These are phyloP conservation scores for Paraconiothyrium brasiliense DNA, from an alignment of 2,329 filamentous ascomycete species.

Conservation along the genomic window DNA sequence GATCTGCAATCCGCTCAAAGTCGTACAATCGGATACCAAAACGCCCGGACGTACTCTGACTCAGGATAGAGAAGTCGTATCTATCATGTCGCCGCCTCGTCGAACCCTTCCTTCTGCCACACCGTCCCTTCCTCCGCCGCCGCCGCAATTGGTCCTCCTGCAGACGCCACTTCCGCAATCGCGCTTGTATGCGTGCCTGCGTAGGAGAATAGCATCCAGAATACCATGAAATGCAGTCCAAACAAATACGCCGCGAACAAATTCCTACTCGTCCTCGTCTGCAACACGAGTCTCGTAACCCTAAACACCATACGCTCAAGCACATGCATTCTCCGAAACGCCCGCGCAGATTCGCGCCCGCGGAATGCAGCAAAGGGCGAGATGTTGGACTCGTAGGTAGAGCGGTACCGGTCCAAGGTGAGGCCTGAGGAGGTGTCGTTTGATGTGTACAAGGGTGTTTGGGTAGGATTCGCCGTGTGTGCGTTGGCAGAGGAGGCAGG, in stretches of 20 bases:
- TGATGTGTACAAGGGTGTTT: conserved; percentile 71
- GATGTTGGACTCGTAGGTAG: conserved; percentile 93
- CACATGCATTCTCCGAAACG: conserved; percentile 91
- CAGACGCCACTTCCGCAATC: conserved; percentile 37
- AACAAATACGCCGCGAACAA: conserved; percentile 93
- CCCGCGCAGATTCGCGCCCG: conserved; percentile 88
- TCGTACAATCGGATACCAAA: no score
- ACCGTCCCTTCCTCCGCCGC: conserved; percentile 32
- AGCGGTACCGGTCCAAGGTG: conserved; percentile 83
- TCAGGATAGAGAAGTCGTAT: no score
- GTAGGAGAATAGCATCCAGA: conserved; percentile 86
- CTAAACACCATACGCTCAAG: conserved; percentile 92
- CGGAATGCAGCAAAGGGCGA: conserved; percentile 96
- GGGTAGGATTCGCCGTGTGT: conserved; percentile 74
- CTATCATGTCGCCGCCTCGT: conserved; percentile 26
- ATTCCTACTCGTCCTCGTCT: conserved; percentile 89
- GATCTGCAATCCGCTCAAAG: no score
- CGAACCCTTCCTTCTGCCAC: conserved; percentile 51
- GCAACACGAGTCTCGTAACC: conserved; percentile 87
- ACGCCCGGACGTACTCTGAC: no score
- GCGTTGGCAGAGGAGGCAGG: conserved; percentile 62
- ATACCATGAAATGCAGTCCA: conserved; percentile 85
- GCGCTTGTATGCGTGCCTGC: conserved; percentile 66
- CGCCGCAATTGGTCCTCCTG: conserved; percentile 41
- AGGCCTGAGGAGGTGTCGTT: conserved; percentile 70